A percentile compares a stretch with the other conserved stretches of the same genome.
Evolutionary conservation across 345 rosid genomes (phyloP).

Genomic region (Salix brachista): DNA sequence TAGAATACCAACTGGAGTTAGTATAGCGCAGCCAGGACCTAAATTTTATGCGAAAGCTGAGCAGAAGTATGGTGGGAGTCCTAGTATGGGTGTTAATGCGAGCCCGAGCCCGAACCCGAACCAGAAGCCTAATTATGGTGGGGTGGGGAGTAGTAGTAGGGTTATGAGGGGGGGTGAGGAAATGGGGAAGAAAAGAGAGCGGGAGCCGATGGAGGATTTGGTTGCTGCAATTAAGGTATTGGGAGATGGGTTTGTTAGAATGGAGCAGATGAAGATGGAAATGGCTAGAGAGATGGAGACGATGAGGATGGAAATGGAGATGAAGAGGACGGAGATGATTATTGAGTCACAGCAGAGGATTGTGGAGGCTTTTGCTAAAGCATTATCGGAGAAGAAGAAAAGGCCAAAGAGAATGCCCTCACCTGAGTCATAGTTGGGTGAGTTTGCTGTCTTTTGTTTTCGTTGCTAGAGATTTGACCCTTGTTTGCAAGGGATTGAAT

Average conservation of each 20-base stretch:
- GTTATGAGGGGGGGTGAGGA: conserved; percentile 37
- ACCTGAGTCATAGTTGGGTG: neutral
- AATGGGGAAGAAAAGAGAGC: conserved; percentile 33
- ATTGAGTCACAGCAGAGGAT: conserved; percentile 78
- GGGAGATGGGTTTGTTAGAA: conserved; percentile 75
- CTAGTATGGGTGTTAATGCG: conserved; percentile 17
- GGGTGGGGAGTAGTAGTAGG: conserved; percentile 24
- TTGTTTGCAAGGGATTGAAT: neutral
- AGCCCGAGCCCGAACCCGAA: neutral
- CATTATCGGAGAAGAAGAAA: conserved; percentile 53
- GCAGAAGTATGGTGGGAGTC: conserved; percentile 7
- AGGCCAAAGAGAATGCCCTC: conserved; percentile 11
- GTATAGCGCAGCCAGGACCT: conserved; percentile 64
- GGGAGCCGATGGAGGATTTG: conserved; percentile 63
- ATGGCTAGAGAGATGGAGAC: conserved; percentile 79
- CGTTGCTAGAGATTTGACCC: neutral
- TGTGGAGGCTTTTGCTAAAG: conserved; percentile 68
- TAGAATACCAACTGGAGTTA: conserved; percentile 80
- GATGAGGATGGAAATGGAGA: conserved; percentile 88
- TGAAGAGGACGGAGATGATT: conserved; percentile 85
- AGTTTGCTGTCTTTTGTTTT: neutral
- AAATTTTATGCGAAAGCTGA: conserved; percentile 14
- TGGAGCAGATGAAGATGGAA: conserved; percentile 92
- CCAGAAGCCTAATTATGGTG: conserved; percentile 16
- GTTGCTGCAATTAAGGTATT: conserved; percentile 75